Evolutionary conservation across 1,139 yeast species (phyloP), one percentile per base, ranked within the genome.

Genomic region (Geotrichum siamense): DNA sequence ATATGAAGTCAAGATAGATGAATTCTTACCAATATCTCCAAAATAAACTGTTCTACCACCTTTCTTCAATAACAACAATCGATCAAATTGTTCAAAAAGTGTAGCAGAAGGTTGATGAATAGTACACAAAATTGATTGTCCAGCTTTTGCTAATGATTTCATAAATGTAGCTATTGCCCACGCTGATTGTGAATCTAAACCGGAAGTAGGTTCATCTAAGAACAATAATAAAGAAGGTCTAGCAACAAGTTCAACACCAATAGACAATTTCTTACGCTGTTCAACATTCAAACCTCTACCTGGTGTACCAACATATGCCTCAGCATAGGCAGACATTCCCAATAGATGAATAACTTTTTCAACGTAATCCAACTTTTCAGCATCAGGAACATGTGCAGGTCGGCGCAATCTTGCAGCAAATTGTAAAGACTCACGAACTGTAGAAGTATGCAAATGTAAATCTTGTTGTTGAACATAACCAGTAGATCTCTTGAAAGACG

Each of bases 171-270:
- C 45, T 41, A 47, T 44, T 22, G 87, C 75, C 89, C 89, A 82
- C 6, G 94, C 91, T 48, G 94, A 80, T 64, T 83, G 93, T 12
- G 94, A 82, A 60, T 85, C 94, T 51, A 85, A 70, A 55, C 95
- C 94, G 5, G 94, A 84, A 19, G 94, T 85, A 5, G 94, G 94
- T 60, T 85, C 95, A 65, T 85, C 95, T 58, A 85, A 71, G 63
- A 85, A 85, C 44, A 85, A 67, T 49, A 85, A 66, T 42, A 85
- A 68, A 50, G 80, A 77, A 2, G 95, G 94, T 59, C 81, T 84
- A 13, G 94, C 93, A 31, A 83, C 91, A 48, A 85, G 68, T 58
- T 85, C 94, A 46, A 85, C 91, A 52, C 93, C 87, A 59, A 82
- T 79, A n/a, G 91, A 80, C 53, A 82, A 69, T 60, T 89, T 76